Evolutionary conservation across 2,329 filamentous ascomycete species (phyloP).

Genomic region (Rhynchosporium graminicola): DNA sequence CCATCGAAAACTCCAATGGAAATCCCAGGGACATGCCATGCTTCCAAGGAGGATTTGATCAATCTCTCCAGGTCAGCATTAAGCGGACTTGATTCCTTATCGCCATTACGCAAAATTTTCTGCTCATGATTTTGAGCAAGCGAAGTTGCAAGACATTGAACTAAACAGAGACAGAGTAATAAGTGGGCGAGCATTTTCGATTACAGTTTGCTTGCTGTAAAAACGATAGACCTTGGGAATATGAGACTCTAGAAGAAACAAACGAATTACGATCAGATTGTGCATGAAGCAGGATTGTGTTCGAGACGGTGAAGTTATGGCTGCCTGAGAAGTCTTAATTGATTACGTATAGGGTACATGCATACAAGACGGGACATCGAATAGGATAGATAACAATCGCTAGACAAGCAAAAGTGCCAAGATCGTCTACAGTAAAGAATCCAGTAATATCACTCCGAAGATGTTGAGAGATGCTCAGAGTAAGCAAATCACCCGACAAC

Average conservation of each 20-base stretch:
- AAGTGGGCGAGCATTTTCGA: neutral
- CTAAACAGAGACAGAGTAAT: neutral
- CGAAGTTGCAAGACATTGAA: neutral
- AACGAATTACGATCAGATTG: too few relatives aligned
- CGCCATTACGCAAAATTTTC: conserved; percentile 14
- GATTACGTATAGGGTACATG: too few relatives aligned
- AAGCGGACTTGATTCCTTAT: conserved; percentile 3
- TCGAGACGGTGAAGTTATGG: too few relatives aligned
- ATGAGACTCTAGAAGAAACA: too few relatives aligned
- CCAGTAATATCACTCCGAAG: neutral
- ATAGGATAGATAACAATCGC: too few relatives aligned
- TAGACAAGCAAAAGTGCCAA: too few relatives aligned
- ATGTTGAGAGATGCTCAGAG: neutral
- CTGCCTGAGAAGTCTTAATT: too few relatives aligned
- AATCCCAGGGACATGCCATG: conserved; percentile 52
- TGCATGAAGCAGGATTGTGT: too few relatives aligned
- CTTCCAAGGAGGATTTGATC: conserved; percentile 22
- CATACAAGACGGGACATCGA: too few relatives aligned
- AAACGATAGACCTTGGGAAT: too few relatives aligned
- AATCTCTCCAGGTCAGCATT: conserved; percentile 5
- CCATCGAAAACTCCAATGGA: conserved; percentile 51
- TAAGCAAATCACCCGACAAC: conserved; percentile 1
- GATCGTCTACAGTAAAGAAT: neutral
- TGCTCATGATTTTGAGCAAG: conserved; percentile 15
- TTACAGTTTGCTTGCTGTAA: too few relatives aligned